Conservation (phyloP, 2,329 filamentous ascomycete genomes). For the Sporothrix protearum region DNA sequence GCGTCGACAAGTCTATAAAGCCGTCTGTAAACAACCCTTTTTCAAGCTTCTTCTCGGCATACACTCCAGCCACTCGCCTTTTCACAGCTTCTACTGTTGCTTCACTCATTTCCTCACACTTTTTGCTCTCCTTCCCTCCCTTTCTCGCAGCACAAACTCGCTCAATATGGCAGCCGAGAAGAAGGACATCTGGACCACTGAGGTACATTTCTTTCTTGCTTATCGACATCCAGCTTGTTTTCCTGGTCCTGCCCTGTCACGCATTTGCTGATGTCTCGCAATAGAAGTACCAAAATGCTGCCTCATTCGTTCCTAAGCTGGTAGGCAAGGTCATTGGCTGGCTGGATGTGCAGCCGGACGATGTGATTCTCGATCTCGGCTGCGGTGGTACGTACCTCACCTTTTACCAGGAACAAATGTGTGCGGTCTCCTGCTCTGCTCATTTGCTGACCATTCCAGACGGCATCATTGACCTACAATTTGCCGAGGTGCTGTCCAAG, state of each 20-base stretch:
- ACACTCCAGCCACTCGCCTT: not conserved
- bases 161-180: slow-evolving; percentile 28
- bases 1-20: not conserved
- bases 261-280: not conserved
- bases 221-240: not conserved
- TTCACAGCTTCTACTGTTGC: not conserved
- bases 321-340: slow-evolving; percentile 56
- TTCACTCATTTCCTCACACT: not conserved
- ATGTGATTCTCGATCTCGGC: slow-evolving; percentile 59
- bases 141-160: not conserved
- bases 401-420: not conserved
- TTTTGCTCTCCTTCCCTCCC: not conserved
- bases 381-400: slow-evolving; percentile 51
- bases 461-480: slow-evolving; percentile 55
- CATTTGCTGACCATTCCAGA: slow-evolving; percentile 38
- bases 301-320: slow-evolving; percentile 62
- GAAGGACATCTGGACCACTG: slow-evolving; percentile 42
- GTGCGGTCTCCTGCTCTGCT: not conserved
- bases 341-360: slow-evolving; percentile 56
- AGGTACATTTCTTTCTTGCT: slow-evolving; percentile 33
- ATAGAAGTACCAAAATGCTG: slow-evolving; percentile 58
- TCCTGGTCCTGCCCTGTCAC: not conserved
- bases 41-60: not conserved
- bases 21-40: not conserved
- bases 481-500: slow-evolving; percentile 45